Conservation (phyloP, 1,284 basidiomycete species). For the Ustilago cynodontis region DNA sequence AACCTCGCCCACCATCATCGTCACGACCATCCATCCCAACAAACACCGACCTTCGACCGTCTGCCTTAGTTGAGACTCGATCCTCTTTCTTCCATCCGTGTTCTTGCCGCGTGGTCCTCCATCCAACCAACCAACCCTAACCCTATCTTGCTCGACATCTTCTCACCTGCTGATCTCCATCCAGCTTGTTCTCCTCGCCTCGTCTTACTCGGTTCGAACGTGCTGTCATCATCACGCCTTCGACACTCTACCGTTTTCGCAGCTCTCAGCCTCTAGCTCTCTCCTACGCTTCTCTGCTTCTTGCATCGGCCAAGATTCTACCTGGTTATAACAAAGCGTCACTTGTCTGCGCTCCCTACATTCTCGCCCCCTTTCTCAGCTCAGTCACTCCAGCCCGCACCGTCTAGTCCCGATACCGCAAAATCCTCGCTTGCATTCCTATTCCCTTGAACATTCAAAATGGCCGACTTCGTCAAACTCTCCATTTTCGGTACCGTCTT, state of each 20-base stretch:
- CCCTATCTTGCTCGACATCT: conserved; percentile 1
- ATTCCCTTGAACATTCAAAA: conserved; percentile 30
- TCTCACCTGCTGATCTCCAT: background rate
- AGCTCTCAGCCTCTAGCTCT: conserved; percentile 2
- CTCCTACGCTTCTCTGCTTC: background rate
- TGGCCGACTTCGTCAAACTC: conserved; percentile 88
- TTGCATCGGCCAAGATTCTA: background rate
- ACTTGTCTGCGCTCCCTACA: background rate
- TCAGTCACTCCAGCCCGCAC: background rate
- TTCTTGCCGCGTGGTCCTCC: conserved; percentile 8
- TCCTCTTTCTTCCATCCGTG: conserved; percentile 1
- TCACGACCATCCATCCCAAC: conserved; percentile 14
- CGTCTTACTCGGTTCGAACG: background rate
- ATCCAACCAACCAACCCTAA: background rate
- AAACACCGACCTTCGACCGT: conserved; percentile 8
- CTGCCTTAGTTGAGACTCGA: conserved; percentile 50
- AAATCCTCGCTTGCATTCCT: background rate
- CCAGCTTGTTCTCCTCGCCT: conserved; percentile 11
- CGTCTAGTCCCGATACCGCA: background rate
- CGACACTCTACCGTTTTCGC: conserved; percentile 3
- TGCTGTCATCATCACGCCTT: background rate
- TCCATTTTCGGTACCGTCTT: conserved; percentile 97
- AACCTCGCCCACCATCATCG: conserved; percentile 12
- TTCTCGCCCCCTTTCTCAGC: background rate
- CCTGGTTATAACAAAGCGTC: background rate